These are phyloP conservation scores for Cladosporium phlei DNA, from an alignment of 2,329 filamentous ascomycete species.

Conservation along the genomic window DNA sequence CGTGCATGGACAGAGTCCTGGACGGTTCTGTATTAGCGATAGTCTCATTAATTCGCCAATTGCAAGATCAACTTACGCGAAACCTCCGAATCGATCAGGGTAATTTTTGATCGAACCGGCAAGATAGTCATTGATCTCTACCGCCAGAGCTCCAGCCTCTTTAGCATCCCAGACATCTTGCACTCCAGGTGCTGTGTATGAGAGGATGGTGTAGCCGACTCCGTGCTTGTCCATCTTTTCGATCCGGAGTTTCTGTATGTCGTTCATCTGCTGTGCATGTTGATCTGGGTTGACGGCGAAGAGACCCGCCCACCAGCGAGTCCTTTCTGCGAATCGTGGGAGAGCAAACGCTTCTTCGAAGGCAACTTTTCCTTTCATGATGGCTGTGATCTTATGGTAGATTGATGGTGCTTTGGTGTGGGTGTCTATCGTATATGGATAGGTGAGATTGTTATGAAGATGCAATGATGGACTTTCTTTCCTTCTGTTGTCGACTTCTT, in stretches of 20 bases:
- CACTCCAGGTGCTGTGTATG: conserved; percentile 46
- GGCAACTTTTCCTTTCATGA: conserved; percentile 57
- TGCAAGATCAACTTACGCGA: conserved; percentile 30
- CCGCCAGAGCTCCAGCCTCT: conserved; percentile 41
- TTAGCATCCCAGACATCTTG: conserved; percentile 44
- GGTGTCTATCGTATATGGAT: no score
- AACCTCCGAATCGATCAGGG: conserved; percentile 42
- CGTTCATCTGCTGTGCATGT: conserved; percentile 52
- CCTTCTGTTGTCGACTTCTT: no score
- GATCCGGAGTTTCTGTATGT: conserved; percentile 41
- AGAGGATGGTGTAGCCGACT: conserved; percentile 46
- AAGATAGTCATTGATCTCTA: conserved; percentile 46
- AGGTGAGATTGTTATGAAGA: no score
- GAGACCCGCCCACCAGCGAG: conserved; percentile 56
- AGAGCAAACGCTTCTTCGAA: conserved; percentile 60
- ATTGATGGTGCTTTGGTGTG: no score
- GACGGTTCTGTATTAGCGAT: not conserved
- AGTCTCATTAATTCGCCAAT: no score
- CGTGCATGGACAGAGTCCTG: conserved; percentile 41
- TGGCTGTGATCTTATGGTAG: not conserved
- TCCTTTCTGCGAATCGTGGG: conserved; percentile 55
- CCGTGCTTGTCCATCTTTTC: conserved; percentile 43
- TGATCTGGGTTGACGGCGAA: conserved; percentile 57
- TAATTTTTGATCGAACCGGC: conserved; percentile 39
- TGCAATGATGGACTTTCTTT: no score